Conservation (phyloP, 2,329 filamentous ascomycete genomes). For the Elsinoe australis region DNA sequence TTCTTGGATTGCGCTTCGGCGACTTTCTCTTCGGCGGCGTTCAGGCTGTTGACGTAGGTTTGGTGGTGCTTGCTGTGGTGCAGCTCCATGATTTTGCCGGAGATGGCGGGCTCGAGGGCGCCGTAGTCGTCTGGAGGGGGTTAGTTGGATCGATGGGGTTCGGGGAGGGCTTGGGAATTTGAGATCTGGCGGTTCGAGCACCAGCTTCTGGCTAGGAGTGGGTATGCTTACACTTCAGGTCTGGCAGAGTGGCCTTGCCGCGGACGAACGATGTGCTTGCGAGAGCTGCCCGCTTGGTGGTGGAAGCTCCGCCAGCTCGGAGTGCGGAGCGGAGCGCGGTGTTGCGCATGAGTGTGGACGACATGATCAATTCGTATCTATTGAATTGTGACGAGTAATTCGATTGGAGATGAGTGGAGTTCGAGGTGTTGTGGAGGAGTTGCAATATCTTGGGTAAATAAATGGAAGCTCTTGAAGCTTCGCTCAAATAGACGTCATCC, state of each 20-base stretch:
- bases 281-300: slow-evolving; percentile 53
- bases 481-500: slow-evolving; percentile 16
- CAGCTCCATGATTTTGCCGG: slow-evolving; percentile 89
- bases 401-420: not conserved
- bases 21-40: slow-evolving; percentile 67
- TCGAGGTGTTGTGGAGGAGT: too few relatives aligned
- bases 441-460: too few relatives aligned
- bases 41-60: slow-evolving; percentile 86
- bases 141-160: not conserved
- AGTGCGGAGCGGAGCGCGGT: slow-evolving; percentile 63
- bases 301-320: slow-evolving; percentile 57
- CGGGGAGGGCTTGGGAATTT: not conserved
- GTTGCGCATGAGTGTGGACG: slow-evolving; percentile 65
- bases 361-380: slow-evolving; percentile 60
- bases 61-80: slow-evolving; percentile 94
- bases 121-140: slow-evolving; percentile 83
- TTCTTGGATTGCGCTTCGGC: slow-evolving; percentile 48
- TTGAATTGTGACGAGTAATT: slow-evolving; percentile 15
- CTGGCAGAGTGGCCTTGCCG: slow-evolving; percentile 86
- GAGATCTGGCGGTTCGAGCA: too few relatives aligned
- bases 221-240: slow-evolving; percentile 69
- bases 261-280: slow-evolving; percentile 70
- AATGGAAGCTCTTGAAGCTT: slow-evolving; percentile 16
- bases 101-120: slow-evolving; percentile 78
- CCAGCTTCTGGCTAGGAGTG: too few relatives aligned